Base-by-base conservation (phyloP, 805 yeast genomes). In the Dipodascus albidus region DNA sequence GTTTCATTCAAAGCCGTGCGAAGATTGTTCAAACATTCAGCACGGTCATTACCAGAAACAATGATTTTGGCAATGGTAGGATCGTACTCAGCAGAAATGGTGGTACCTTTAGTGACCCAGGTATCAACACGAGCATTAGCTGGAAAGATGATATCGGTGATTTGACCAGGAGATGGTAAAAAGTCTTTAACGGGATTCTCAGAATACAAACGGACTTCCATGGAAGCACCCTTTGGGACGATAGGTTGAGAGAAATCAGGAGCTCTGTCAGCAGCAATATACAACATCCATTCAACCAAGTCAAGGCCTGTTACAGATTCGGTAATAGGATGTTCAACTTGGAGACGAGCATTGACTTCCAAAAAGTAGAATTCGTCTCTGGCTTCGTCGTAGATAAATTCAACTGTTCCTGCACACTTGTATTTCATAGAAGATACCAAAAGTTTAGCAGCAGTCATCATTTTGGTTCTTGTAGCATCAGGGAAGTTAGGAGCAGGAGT, bases 401-500 rank as follows among this genome's bases (percentile, higher is more conserved):
- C 99, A 62, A 93, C 96, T 3, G 99, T 91, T 68, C 98, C 99
- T 44, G 98, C 99, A 71, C 96, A 82, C 70, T 87, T 89, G 73
- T 93, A 91, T 62, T 87, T 83, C 83, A 93, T 81, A 23, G 84
- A 72, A 1, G 89, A 71, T 49, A 84, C 96, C 57, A 91, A 74
- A 52, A 81, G 83, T 67, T 87, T 96, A 47, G 96, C 87, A 47
- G 96, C 91, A 52, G 74, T 73, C 70, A 90, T 81, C 85, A 91
- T 82, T 52, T 74, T 76, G 48, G 68, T 68, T 63, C 96, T 78
- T 1, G 96, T 89, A 3, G 77, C 67, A 54, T 81, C 89, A 3
- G 96, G 95, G 59, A 91, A 77, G 64, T 86, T 83, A 48, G 98
- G 98, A 53, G 98, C 97, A 2, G 99, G 99, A 0, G 98, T 91